Evolutionary conservation across 805 yeast species (phyloP), one percentile per base, ranked within the genome.

Genomic region (Schwanniomyces vanrijiae): DNA sequence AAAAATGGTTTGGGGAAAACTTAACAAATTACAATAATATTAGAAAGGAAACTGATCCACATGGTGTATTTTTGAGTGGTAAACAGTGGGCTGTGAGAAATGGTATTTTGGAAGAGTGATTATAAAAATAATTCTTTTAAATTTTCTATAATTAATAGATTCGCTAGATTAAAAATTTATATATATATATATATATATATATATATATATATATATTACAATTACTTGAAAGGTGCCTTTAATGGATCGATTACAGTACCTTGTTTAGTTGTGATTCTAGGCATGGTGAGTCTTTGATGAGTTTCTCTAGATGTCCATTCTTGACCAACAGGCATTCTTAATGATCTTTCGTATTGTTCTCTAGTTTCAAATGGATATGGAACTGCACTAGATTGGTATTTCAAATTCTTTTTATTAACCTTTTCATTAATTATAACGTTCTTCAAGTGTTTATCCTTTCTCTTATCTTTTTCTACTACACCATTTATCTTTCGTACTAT

Each of bases 291-390:
- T 62, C 82, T 82, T 72, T 90, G 96, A 72, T 88, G 94, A 3
- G 96, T 83, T 45, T 83, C 86, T 61, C 89, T 83, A 5, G 96
- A 81, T 7, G 92, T 84, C 98, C 98, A 94, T 68, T 94, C 96
- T 66, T 88, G 95, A 21, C 98, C 98, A 50, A 94, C 74, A n/a
- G 98, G 97, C 90, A 90, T 86, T 62, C 96, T 81, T 60, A 94
- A 74, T 4, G 96, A 83, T 62, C 96, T 81, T 68, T 94, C 99
- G 66, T 94, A 94, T 69, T 94, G 98, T 63, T 90, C 98, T 63
- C 85, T 79, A 50, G 85, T 86, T 70, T 94, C 97, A 65, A 78
- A 94, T 49, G 97, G 97, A 79, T 84, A 92, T 22, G 98, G 98
- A 41, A 94, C 96, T n/a, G 86, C 82, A 34, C 84, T 78, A 1